Evolutionary conservation across 202 grass and related monocot species (phyloP).

Genomic region (Zoysia matrella): DNA sequence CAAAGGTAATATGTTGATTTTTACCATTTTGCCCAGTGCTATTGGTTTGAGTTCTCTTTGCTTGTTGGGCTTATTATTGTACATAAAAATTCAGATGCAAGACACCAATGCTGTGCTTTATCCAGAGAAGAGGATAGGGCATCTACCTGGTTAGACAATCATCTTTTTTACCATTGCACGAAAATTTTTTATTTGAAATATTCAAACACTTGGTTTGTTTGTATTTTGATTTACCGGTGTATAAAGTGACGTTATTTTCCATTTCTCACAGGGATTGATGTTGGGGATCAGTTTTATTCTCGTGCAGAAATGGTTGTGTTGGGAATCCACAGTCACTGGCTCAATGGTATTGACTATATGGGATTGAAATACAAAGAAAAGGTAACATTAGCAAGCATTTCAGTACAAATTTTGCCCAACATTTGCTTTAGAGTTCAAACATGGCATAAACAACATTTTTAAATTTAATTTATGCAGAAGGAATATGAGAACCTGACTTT

Average conservation of each 20-base stretch:
- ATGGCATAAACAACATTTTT: neutral
- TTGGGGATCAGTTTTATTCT: conserved; percentile 83
- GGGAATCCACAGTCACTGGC: conserved; percentile 88
- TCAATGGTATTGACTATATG: conserved; percentile 95
- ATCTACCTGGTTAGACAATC: conserved; percentile 64
- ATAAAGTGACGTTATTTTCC: neutral
- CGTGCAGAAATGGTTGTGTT: conserved; percentile 90
- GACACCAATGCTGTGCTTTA: conserved; percentile 62
- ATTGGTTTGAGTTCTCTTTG: neutral
- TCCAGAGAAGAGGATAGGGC: conserved; percentile 72
- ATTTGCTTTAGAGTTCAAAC: too few species aligned
- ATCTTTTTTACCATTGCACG: neutral
- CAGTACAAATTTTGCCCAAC: too few species aligned
- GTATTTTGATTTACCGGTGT: neutral
- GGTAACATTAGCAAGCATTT: neutral
- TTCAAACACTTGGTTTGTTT: conserved; percentile 10
- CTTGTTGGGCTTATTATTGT: conserved; percentile 2
- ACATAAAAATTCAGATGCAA: conserved; percentile 60
- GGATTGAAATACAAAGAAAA: conserved; percentile 52
- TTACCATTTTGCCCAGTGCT: neutral
- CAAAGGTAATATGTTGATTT: conserved; percentile 37
- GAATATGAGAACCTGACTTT: conserved; percentile 67
- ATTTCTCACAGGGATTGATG: conserved; percentile 60
- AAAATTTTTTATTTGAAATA: neutral
- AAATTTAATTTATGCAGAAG: conserved; percentile 51